Evolutionary conservation across 192 early-diverging fungal species (phyloP).

Genomic region (Coemansia sp.): DNA sequence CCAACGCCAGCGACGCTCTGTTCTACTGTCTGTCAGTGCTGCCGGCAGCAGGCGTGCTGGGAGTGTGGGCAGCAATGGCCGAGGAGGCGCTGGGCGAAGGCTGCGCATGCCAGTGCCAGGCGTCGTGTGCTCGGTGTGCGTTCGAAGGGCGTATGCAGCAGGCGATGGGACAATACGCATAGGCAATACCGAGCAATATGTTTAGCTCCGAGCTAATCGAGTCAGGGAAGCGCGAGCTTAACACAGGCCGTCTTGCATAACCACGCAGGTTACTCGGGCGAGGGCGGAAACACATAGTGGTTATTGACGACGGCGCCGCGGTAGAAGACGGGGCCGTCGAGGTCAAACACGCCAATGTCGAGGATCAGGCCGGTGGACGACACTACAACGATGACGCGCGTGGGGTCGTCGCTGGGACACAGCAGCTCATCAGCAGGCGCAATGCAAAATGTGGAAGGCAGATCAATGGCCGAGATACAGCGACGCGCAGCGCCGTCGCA

Average conservation of each 20-base stretch:
- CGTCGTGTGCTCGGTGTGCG: not conserved
- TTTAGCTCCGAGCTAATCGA: not conserved
- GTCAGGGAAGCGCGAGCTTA: not conserved
- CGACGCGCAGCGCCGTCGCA: conserved; percentile 9
- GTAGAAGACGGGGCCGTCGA: conserved; percentile 45
- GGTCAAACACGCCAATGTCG: conserved; percentile 42
- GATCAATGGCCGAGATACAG: conserved; percentile 35
- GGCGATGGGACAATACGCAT: not conserved
- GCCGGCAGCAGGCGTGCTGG: conserved; percentile 23
- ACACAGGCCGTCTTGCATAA: conserved; percentile 8
- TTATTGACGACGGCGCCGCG: conserved; percentile 28
- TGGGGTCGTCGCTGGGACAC: conserved; percentile 43
- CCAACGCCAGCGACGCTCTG: conserved; percentile 48
- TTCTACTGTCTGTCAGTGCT: conserved; percentile 50
- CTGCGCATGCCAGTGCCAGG: conserved; percentile 7
- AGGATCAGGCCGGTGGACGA: conserved; percentile 29
- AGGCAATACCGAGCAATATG: not conserved
- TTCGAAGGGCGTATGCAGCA: conserved; percentile 5
- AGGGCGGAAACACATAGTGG: conserved; percentile 16
- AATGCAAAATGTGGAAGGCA: conserved; percentile 49
- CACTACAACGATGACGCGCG: conserved; percentile 45
- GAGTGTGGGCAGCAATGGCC: conserved; percentile 25
- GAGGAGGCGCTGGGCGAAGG: conserved; percentile 15
- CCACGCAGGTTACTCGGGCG: conserved; percentile 9
- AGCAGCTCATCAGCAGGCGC: conserved; percentile 45